Conservation (phyloP, 2,329 filamentous ascomycete genomes). For the Aspergillus pseudoviridinutans region DNA sequence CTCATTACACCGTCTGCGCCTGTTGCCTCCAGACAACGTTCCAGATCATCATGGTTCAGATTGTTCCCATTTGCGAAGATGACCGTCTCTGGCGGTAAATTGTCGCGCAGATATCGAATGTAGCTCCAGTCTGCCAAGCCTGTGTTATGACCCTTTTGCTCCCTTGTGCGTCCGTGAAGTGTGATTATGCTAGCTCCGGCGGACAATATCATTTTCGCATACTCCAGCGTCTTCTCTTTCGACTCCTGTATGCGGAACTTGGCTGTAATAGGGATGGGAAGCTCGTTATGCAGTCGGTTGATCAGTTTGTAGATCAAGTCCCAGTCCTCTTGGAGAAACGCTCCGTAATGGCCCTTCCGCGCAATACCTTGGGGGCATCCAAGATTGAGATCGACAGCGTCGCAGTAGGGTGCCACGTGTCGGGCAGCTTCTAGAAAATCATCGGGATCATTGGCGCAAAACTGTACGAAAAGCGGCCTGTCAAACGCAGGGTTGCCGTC, state of each 20-base stretch:
- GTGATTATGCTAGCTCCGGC: conserved; percentile 92
- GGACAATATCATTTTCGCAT: conserved; percentile 79
- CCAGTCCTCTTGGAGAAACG: conserved; percentile 92
- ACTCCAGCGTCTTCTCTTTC: conserved; percentile 78
- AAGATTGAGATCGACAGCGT: conserved; percentile 91
- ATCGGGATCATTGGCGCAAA: conserved; percentile 61
- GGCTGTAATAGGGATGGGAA: conserved; percentile 83
- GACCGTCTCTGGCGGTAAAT: conserved; percentile 79
- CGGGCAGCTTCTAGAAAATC: conserved; percentile 61
- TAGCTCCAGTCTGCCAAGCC: conserved; percentile 89
- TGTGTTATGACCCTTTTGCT: conserved; percentile 95
- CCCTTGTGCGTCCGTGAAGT: conserved; percentile 80
- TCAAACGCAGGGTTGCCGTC: conserved; percentile 85
- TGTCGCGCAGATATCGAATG: conserved; percentile 76
- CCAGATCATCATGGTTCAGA: conserved; percentile 72
- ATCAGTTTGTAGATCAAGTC: conserved; percentile 78
- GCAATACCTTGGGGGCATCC: conserved; percentile 97
- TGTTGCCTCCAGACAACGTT: conserved; percentile 72
- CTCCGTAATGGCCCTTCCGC: conserved; percentile 82
- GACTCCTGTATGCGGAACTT: conserved; percentile 91
- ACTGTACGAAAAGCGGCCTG: conserved; percentile 90
- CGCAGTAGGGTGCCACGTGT: conserved; percentile 79
- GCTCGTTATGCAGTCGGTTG: conserved; percentile 70
- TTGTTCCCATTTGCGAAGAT: conserved; percentile 97
- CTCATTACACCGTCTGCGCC: conserved; percentile 93